Conservation (phyloP, 495 filamentous ascomycete species). For the Collariella sp. region DNA sequence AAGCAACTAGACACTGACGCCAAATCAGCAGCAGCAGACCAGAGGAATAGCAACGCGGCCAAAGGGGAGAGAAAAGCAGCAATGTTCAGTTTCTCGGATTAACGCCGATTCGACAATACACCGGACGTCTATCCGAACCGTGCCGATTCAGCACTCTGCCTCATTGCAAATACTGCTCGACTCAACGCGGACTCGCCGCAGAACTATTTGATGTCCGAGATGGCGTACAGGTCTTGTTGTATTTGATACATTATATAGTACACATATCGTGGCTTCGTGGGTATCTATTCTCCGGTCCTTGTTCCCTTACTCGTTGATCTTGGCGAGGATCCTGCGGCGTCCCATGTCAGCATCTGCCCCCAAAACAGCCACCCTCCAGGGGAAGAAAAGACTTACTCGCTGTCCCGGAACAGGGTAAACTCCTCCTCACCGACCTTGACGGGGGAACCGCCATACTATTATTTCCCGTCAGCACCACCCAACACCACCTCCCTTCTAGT, state of each 20-base stretch:
- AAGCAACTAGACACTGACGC: not conserved
- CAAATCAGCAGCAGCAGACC: not conserved
- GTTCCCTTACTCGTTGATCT: slow-evolving; percentile 69
- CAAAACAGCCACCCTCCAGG: not conserved
- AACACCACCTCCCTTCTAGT: slow-evolving; percentile 4
- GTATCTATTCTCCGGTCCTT: slow-evolving; percentile 29
- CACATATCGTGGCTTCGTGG: slow-evolving; percentile 26
- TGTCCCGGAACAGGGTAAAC: slow-evolving; percentile 89
- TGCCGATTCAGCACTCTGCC: too few relatives aligned
- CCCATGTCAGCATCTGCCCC: slow-evolving; percentile 19
- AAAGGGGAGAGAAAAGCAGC: not conserved
- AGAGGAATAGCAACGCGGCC: not conserved
- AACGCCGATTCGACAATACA: not conserved
- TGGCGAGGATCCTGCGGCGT: slow-evolving; percentile 63
- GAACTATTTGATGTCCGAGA: too few relatives aligned
- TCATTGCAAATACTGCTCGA: slow-evolving; percentile 8
- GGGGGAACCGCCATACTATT: slow-evolving; percentile 85
- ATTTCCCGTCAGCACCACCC: not conserved
- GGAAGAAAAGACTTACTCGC: slow-evolving; percentile 62
- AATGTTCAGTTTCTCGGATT: not conserved
- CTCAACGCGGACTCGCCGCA: slow-evolving; percentile 3
- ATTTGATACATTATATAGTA: slow-evolving; percentile 26
- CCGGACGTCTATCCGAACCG: not conserved
- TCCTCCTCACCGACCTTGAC: slow-evolving; percentile 97
- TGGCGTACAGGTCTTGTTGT: slow-evolving; percentile 9